Evolutionary conservation across 495 filamentous ascomycete species (phyloP).

Genomic region (Trichoderma virens): DNA sequence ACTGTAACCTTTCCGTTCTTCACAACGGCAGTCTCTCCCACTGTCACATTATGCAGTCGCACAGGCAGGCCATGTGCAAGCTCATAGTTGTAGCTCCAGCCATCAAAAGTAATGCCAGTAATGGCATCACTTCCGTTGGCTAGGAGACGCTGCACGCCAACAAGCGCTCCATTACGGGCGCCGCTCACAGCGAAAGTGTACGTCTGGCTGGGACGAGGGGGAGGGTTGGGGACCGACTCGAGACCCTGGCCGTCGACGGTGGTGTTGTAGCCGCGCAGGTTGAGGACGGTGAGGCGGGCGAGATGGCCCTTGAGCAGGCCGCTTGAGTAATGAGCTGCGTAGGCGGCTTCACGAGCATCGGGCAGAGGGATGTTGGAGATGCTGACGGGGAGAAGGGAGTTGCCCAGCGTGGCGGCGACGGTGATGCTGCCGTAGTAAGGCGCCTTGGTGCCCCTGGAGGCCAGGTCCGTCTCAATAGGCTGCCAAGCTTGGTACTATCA

Average conservation of each 20-base stretch:
- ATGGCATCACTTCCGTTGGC: constrained; percentile 61
- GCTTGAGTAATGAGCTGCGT: constrained; percentile 43
- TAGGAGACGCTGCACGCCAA: constrained; percentile 37
- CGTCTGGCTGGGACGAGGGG: constrained; percentile 23
- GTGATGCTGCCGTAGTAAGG: constrained; percentile 61
- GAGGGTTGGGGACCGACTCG: constrained; percentile 16
- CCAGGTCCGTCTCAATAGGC: constrained; percentile 45
- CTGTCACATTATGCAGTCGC: constrained; percentile 48
- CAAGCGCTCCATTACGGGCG: not conserved
- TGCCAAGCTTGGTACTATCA: constrained; percentile 46
- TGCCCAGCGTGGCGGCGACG: constrained; percentile 49
- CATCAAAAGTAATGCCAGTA: constrained; percentile 54
- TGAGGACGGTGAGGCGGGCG: constrained; percentile 47
- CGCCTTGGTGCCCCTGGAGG: constrained; percentile 51
- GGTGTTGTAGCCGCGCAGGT: constrained; percentile 54
- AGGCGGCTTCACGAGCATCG: constrained; percentile 43
- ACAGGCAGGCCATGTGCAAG: constrained; percentile 47
- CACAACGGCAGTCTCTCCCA: constrained; percentile 42
- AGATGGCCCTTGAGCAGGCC: constrained; percentile 28
- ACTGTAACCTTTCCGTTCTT: constrained; percentile 37
- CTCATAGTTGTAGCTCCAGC: constrained; percentile 57
- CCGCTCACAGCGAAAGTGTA: constrained; percentile 37
- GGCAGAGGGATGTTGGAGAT: constrained; percentile 39
- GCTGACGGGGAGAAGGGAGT: constrained; percentile 23
- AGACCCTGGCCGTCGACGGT: constrained; percentile 36